Conservation (phyloP, 2,329 filamentous ascomycete species). For the Endoconidiophora laricicola region DNA sequence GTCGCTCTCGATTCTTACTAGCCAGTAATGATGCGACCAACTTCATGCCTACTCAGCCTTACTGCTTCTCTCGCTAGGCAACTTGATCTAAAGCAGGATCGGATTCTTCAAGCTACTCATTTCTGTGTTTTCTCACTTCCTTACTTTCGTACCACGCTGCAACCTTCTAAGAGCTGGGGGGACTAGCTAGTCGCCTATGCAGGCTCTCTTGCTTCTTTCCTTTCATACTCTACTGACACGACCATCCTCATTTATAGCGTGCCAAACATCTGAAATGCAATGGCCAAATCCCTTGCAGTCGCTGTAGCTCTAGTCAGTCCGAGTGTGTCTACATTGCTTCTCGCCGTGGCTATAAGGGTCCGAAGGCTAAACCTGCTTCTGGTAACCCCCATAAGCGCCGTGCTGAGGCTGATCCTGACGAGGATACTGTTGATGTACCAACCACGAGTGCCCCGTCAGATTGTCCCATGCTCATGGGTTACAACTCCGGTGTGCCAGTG, state of each 20-base stretch:
- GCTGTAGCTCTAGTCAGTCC: conserved; percentile 41
- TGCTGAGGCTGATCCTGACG: conserved; percentile 10
- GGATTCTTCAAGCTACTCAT: background rate
- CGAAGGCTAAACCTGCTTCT: conserved; percentile 28
- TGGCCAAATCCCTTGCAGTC: conserved; percentile 49
- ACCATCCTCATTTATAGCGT: conserved; percentile 23
- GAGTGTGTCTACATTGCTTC: conserved; percentile 60
- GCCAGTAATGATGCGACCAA: conserved; percentile 3
- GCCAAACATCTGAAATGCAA: conserved; percentile 63
- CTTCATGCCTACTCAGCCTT: background rate
- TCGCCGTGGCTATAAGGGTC: conserved; percentile 58
- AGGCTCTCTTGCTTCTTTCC: background rate
- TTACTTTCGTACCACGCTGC: background rate
- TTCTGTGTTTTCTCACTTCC: background rate
- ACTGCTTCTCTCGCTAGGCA: too few species aligned
- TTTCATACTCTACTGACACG: background rate
- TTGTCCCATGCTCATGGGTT: conserved; percentile 30
- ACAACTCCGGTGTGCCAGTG: conserved; percentile 18
- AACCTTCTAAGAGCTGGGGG: background rate
- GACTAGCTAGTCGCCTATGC: background rate
- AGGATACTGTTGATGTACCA: conserved; percentile 1
- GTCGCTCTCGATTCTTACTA: conserved; percentile 4
- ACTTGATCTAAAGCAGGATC: too few species aligned
- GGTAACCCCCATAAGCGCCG: conserved; percentile 23
- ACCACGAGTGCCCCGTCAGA: conserved; percentile 18